Conservation (phyloP, 1,284 basidiomycete genomes). For the Pseudozyma thailandica region DNA sequence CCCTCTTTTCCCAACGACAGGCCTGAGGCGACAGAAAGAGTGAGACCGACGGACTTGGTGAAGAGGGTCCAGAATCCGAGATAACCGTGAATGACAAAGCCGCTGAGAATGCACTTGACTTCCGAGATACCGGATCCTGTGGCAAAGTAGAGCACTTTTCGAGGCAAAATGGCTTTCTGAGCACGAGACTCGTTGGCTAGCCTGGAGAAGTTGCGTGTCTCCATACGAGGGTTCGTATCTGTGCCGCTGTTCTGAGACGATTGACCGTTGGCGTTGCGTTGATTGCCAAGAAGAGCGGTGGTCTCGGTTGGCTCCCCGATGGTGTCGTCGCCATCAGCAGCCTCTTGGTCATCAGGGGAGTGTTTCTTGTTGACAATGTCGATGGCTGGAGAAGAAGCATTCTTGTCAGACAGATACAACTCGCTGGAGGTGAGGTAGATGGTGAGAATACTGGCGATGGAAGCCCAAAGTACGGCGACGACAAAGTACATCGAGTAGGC, state of each 20-base stretch:
- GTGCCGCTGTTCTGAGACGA: constrained; percentile 2
- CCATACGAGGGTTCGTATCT: constrained; percentile 2
- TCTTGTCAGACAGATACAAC: constrained; percentile 43
- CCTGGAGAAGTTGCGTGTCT: constrained; percentile 17
- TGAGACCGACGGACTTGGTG: constrained; percentile 87
- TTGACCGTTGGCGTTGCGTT: constrained; percentile 8
- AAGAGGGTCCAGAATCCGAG: constrained; percentile 88
- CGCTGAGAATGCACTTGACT: constrained; percentile 92
- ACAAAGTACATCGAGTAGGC: constrained; percentile 80
- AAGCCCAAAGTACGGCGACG: constrained; percentile 58
- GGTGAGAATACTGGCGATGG: constrained; percentile 76
- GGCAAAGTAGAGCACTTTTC: constrained; percentile 72
- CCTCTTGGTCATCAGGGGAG: not conserved
- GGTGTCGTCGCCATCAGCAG: not conserved
- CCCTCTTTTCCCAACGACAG: constrained; percentile 78
- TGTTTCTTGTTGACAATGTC: constrained; percentile 17
- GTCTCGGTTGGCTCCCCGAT: constrained; percentile 25
- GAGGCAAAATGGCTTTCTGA: constrained; percentile 70
- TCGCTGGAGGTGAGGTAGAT: constrained; percentile 79
- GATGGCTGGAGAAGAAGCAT: constrained; percentile 8
- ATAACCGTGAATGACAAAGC: constrained; percentile 95
- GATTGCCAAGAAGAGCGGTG: constrained; percentile 26
- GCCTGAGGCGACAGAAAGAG: constrained; percentile 73
- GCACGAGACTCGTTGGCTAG: constrained; percentile 47
- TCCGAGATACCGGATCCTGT: constrained; percentile 96